Percentiles rank a stretch among this genome's conserved stretches.
phyloP scores from a whole-genome alignment of 2,329 filamentous ascomycete species.

The Orbilia brochopaga region DNA sequence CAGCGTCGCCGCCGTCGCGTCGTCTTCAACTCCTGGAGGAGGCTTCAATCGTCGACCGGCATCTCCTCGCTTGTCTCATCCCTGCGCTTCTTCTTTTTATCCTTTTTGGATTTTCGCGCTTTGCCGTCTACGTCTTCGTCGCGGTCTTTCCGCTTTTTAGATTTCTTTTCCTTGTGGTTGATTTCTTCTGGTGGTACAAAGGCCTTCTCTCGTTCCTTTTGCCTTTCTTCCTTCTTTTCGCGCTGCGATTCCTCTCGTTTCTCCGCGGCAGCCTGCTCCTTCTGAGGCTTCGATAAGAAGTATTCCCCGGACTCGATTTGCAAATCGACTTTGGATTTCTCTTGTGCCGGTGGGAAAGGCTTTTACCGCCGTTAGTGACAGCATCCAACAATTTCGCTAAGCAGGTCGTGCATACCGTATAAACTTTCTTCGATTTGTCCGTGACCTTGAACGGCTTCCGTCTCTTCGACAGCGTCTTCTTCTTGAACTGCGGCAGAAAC shows the following conservation, averaged over 20 bases:
- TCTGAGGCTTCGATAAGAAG: constrained; percentile 90
- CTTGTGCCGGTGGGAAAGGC: constrained; percentile 91
- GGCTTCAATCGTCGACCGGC: constrained; percentile 16
- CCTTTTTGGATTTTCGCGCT: constrained; percentile 40
- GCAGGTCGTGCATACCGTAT: constrained; percentile 65
- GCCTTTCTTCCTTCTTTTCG: constrained; percentile 85
- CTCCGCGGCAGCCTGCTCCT: constrained; percentile 80
- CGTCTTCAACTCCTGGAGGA: not conserved
- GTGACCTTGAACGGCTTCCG: constrained; percentile 81
- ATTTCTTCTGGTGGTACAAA: constrained; percentile 84
- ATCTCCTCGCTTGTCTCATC: constrained; percentile 23
- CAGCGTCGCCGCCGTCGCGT: not conserved
- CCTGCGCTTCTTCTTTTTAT: constrained; percentile 46
- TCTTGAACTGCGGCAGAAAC: constrained; percentile 97
- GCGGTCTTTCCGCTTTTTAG: constrained; percentile 43
- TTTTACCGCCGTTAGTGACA: constrained; percentile 30
- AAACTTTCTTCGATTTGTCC: constrained; percentile 91
- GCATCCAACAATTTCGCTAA: not conserved
- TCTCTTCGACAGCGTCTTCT: constrained; percentile 83
- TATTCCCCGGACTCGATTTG: constrained; percentile 99
- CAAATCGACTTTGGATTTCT: constrained; percentile 98
- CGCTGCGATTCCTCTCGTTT: constrained; percentile 83
- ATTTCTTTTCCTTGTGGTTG: constrained; percentile 46
- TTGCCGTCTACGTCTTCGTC: constrained; percentile 21
- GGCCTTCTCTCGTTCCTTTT: constrained; percentile 80